A percentile compares a stretch with the other conserved stretches of the same genome.
These are phyloP conservation scores for Cymbopogon citratus DNA, from an alignment of 176 grass and related monocot genomes.

Conservation along the genomic window DNA sequence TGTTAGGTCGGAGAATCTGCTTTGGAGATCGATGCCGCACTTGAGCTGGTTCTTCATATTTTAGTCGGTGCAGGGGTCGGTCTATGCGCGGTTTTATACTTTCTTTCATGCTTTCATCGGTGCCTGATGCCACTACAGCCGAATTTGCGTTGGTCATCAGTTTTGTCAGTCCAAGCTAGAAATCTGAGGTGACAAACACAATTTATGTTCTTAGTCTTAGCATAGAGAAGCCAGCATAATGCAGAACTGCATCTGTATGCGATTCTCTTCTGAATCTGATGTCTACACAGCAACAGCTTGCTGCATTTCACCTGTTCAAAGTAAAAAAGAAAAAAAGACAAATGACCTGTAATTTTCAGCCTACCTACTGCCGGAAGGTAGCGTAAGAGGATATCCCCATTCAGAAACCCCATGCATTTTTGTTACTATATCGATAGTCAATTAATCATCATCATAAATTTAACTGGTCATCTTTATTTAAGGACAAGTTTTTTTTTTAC, in stretches of 20 bases:
- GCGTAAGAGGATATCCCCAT: not conserved
- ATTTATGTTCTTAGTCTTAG: not conserved
- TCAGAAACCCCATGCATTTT: not conserved
- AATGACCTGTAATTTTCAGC: not conserved
- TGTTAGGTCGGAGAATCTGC: slow-evolving; percentile 30
- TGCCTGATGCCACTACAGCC: not conserved
- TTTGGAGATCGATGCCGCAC: slow-evolving; percentile 20
- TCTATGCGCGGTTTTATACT: not conserved
- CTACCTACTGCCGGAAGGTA: not conserved
- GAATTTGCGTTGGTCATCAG: not conserved
- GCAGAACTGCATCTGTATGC: not conserved
- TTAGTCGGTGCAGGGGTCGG: not conserved
- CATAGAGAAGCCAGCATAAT: not conserved
- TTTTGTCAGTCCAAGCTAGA: not conserved
- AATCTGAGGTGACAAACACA: not conserved
- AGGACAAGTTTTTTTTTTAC: not conserved
- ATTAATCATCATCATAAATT: not conserved
- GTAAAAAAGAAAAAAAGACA: not conserved
- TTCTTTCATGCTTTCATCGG: not conserved
- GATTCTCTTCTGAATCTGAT: not conserved
- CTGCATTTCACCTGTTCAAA: not conserved
- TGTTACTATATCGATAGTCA: not conserved
- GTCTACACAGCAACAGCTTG: not conserved
- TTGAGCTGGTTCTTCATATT: not conserved
- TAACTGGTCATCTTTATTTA: not conserved